Base-by-base conservation (phyloP, 2,329 filamentous ascomycete species). In the Lizonia empirigonia region DNA sequence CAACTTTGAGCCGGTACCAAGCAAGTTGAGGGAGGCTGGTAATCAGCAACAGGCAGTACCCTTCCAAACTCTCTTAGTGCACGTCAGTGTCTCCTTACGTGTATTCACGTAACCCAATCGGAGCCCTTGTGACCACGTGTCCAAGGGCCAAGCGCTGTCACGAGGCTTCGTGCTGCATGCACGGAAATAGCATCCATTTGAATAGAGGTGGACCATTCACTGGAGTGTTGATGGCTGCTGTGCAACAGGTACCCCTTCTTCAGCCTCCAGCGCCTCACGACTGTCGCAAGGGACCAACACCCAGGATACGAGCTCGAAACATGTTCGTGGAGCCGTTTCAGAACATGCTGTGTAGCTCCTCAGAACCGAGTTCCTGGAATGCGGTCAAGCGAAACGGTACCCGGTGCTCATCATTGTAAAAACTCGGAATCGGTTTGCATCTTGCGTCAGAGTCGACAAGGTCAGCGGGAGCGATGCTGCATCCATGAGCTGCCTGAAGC, bases 311-410 rank as follows among this genome's bases (percentile, higher is more conserved):
- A 27, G 8, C 5, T 44, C 22, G 37, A 47, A 52, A 52, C 33
- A 42, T n/a, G 27, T 36, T 46, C 42, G 20, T 42, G 42, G 37
- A 44, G 37, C 18, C 33, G 49, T 52, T 52, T 47, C 49, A 39
- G 26, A 37, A 33, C 18, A 42, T 34, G 46, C 51, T 23, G 50
- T 47, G 42, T 44, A 34, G 24, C 35, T 27, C 36, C 29, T 44
- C 26, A 38, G 30, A 45, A 15, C 34, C 37, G 30, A 15, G 35
- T 49, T 40, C 39, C 38, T 49, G 50, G 50, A 40, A 39, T 44
- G 39, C 16, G 44, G 50, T 44, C 34, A n/a, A 35, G 27, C 23
- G 32, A 15, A 23, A 35, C 42, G 10, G 19, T 42, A 52, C 20
- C 42, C 38, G 27, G n/a, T 15, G 7, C 19, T 18, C n/a, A 22